A percentile compares a stretch with the other conserved stretches of the same genome.
These are phyloP conservation scores for Aspergillus udagawae DNA, from an alignment of 2,329 filamentous ascomycete species.

Conservation along the genomic window DNA sequence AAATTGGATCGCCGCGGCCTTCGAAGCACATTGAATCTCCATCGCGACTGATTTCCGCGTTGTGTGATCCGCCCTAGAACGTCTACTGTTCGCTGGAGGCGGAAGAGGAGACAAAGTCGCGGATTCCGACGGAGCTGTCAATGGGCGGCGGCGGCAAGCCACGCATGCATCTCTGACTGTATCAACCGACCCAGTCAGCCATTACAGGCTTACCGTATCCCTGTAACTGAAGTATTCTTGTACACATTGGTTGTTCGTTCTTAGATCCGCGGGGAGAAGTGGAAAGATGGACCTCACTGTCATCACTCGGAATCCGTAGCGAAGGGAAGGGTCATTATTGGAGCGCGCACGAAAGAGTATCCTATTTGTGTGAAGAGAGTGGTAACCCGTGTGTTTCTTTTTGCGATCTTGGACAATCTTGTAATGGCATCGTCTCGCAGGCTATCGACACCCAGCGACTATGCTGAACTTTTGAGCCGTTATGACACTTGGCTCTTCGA, in stretches of 20 bases:
- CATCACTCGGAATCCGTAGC: too few relatives aligned
- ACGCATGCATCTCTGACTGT: neutral
- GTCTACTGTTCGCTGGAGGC: neutral
- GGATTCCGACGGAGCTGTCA: neutral
- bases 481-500: neutral
- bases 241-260: too few relatives aligned
- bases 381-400: neutral
- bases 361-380: neutral
- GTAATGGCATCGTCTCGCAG: neutral
- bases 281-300: too few relatives aligned
- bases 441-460: neutral
- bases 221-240: too few relatives aligned
- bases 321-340: too few relatives aligned
- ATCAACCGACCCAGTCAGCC: too few relatives aligned
- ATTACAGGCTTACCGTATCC: too few relatives aligned
- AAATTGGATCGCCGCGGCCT: neutral
- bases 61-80: neutral
- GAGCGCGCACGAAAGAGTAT: too few relatives aligned
- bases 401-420: neutral
- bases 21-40: neutral
- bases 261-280: too few relatives aligned
- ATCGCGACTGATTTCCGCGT: neutral
- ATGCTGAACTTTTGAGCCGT: neutral
- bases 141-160: neutral
- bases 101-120: neutral